These are phyloP conservation scores for Cerrena zonata DNA, from an alignment of 1,284 basidiomycete genomes.

Conservation along the genomic window DNA sequence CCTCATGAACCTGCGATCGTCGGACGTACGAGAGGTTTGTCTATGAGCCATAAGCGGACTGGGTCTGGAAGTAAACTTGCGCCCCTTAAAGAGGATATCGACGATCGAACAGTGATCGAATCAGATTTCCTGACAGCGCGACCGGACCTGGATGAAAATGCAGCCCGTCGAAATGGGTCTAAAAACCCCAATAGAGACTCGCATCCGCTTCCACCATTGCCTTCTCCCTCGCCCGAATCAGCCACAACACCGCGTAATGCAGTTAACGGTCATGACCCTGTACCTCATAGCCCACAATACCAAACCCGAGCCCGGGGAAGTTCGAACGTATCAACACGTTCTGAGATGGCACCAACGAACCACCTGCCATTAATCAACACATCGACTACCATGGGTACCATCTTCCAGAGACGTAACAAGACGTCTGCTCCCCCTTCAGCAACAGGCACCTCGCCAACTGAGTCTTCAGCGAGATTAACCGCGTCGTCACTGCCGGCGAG, in stretches of 20 bases:
- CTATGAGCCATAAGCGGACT: slow-evolving; percentile 46
- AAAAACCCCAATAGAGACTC: slow-evolving; percentile 40
- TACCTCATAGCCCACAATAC: slow-evolving; percentile 28
- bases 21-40: slow-evolving; percentile 41
- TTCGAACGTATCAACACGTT: slow-evolving; percentile 42
- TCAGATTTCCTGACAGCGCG: slow-evolving; percentile 21
- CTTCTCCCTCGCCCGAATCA: slow-evolving; percentile 47
- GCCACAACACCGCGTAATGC: slow-evolving; percentile 32
- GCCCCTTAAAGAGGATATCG: slow-evolving; percentile 57
- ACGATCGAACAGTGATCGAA: slow-evolving; percentile 20
- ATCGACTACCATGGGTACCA: slow-evolving; percentile 58
- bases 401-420: slow-evolving; percentile 63
- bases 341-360: slow-evolving; percentile 31
- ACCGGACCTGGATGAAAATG: slow-evolving; percentile 24
- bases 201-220: slow-evolving; percentile 62
- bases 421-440: slow-evolving; percentile 50
- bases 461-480: slow-evolving; percentile 35
- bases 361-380: slow-evolving; percentile 46
- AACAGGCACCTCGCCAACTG: slow-evolving; percentile 45
- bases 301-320: slow-evolving; percentile 47
- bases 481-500: slow-evolving; percentile 39
- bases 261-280: slow-evolving; percentile 12
- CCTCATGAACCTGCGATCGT: slow-evolving; percentile 24
- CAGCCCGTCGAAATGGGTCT: slow-evolving; percentile 15
- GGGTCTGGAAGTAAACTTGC: slow-evolving; percentile 54